Base-by-base conservation (phyloP, 805 yeast species). In the Candida nitratophila region DNA sequence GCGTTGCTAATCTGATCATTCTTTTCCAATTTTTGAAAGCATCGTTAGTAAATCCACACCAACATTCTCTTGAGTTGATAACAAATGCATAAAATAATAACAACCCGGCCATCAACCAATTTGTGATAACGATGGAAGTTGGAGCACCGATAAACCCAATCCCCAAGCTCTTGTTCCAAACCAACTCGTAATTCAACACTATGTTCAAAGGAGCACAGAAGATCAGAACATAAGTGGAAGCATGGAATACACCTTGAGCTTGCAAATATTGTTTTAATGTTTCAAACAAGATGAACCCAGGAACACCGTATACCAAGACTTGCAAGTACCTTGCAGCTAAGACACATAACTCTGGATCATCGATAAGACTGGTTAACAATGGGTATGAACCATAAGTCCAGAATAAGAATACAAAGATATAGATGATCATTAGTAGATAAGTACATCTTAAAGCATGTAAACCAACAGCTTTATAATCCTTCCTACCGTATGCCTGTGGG, bases 91-190 rank as follows among this genome's bases (percentile, higher is more conserved):
- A 77, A 11, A 68, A 60, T 50, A 70, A 62, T 34, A 85, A 60
- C 39, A 79, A 70, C 14, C 70, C 27, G 22, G 85, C 81, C 90
- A 85, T 83, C 42, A 81, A 55, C 72, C 85, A 82, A 56, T 84
- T 79, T 37, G 86, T 81, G 31, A 81, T 70, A 3, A 79, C 81
- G 19, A 84, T 87, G 3, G 89, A 78, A 31, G 82, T 68, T 33
- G 93, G 91, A 2, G 91, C 91, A 20, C 93, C 93, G 31, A 78
- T 56, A 57, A 78, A 85, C 3, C 93, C 93, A 43, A 75, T 51
- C 0, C 78, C 77, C 39, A 80, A 57, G 3, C 47, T 52, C 34
- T 61, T 50, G 54, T 74, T 70, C 89, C 91, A 81, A n/a, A 85
- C 91, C 38, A 85, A 66, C 17, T 73, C 46, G 54, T 81, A 85